Percentiles rank a stretch among this genome's conserved stretches.
These are phyloP conservation scores for Fraxinus dipetala DNA, from an alignment of 305 asterid genomes.

Conservation along the genomic window DNA sequence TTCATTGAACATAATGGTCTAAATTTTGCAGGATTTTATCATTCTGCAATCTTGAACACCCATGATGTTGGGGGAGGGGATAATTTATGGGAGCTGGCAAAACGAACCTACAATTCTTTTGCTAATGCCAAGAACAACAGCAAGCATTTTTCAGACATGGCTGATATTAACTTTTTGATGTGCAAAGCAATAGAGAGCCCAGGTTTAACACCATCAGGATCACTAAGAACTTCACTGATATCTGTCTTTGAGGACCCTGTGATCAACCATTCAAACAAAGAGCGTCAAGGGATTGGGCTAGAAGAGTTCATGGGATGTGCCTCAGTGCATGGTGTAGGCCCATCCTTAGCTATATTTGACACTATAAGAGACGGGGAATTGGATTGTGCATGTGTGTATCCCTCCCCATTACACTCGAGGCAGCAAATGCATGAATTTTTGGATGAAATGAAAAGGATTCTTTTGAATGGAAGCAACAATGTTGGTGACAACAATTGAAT, in stretches of 20 bases:
- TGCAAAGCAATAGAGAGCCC: constrained; percentile 91
- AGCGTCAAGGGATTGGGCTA: constrained; percentile 42
- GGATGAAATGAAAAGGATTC: constrained; percentile 46
- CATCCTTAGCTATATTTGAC: constrained; percentile 74
- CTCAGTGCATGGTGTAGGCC: constrained; percentile 82
- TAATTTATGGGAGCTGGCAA: constrained; percentile 65
- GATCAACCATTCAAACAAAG: constrained; percentile 31
- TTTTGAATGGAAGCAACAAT: constrained; percentile 12
- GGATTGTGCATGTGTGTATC: constrained; percentile 77
- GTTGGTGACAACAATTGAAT: constrained; percentile 15
- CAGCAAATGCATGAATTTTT: constrained; percentile 69
- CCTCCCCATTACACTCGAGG: constrained; percentile 76
- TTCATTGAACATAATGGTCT: constrained; percentile 4
- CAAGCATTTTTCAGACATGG: constrained; percentile 80
- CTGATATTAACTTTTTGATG: constrained; percentile 83
- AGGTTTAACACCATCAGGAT: constrained; percentile 64
- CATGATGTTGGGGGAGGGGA: constrained; percentile 67
- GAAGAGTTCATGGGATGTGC: constrained; percentile 73
- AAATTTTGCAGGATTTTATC: constrained; percentile 66
- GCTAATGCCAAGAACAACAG: constrained; percentile 52
- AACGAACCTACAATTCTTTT: constrained; percentile 51
- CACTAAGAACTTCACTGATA: constrained; percentile 69
- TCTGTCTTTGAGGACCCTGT: constrained; percentile 74
- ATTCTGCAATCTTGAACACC: constrained; percentile 75
- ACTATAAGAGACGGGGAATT: constrained; percentile 55